Percentiles rank a stretch among this genome's conserved stretches.
phyloP scores from a whole-genome alignment of 1,139 yeast species.

The Arxiozyma bovina region DNA sequence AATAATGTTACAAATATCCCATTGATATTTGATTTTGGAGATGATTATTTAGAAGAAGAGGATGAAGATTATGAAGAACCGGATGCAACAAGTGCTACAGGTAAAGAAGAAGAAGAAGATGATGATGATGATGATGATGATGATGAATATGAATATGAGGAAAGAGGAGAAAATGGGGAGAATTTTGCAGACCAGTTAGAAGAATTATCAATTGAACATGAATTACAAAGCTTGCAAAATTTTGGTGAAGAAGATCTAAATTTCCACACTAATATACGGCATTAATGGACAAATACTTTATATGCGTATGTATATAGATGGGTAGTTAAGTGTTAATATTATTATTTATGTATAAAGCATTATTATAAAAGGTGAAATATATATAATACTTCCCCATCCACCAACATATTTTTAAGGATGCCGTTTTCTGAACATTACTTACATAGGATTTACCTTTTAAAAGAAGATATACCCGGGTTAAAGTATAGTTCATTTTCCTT shows the following conservation, averaged over 20 bases:
- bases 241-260: constrained; percentile 1
- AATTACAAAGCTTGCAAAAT: constrained; percentile 5
- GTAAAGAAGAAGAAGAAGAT: constrained; percentile 4
- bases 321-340: too few species aligned
- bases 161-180: constrained; percentile 4
- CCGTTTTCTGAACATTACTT: too few species aligned
- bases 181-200: constrained; percentile 2
- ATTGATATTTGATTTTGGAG: constrained; percentile 8
- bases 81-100: constrained; percentile 5
- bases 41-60: constrained; percentile 11
- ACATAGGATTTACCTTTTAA: too few species aligned
- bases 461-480: too few species aligned
- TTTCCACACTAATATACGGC: background rate
- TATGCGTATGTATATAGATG: too few species aligned
- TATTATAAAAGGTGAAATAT: too few species aligned
- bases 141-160: constrained; percentile 6
- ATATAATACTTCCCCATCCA: too few species aligned
- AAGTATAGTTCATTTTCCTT: too few species aligned
- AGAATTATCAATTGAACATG: background rate
- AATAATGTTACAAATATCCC: constrained; percentile 4
- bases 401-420: too few species aligned
- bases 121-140: constrained; percentile 13
- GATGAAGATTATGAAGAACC: constrained; percentile 10
- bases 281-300: background rate
- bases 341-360: too few species aligned